A percentile compares a stretch with the other conserved stretches of the same genome.
Conservation (phyloP, 2,329 filamentous ascomycete genomes). For the Fusarium dimerum region DNA sequence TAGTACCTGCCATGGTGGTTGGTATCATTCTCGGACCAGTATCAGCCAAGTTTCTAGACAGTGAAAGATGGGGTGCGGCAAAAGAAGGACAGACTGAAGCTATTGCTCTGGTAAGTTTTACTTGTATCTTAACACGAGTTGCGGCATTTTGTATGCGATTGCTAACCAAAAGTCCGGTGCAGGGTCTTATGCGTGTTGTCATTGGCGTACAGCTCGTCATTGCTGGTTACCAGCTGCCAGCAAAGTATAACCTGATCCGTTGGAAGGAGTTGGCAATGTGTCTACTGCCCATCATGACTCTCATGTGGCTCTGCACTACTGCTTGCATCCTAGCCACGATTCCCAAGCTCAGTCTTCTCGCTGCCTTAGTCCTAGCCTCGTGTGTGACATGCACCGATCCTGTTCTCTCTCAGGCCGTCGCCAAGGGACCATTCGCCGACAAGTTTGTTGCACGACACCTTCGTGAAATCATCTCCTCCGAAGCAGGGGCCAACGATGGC, state of each 20-base stretch:
- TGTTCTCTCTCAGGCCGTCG: constrained; percentile 62
- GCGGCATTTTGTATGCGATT: background rate
- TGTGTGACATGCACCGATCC: constrained; percentile 65
- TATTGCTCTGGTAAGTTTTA: constrained; percentile 41
- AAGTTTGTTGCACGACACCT: constrained; percentile 59
- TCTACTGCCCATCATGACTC: constrained; percentile 60
- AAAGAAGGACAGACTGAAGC: constrained; percentile 33
- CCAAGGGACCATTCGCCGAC: constrained; percentile 62
- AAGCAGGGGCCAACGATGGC: constrained; percentile 63
- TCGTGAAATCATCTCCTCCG: constrained; percentile 62
- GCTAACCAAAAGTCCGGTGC: constrained; percentile 1
- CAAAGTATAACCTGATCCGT: constrained; percentile 51
- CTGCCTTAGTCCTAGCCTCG: constrained; percentile 58
- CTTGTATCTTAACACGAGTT: background rate
- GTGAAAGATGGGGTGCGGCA: constrained; percentile 29
- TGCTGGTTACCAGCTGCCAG: constrained; percentile 62
- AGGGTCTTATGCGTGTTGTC: constrained; percentile 57
- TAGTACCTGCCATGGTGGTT: constrained; percentile 56
- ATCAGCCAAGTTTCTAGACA: constrained; percentile 53
- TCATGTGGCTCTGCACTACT: constrained; percentile 62
- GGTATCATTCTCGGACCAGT: constrained; percentile 58
- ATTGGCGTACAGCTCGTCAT: constrained; percentile 66
- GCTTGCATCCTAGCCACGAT: constrained; percentile 56
- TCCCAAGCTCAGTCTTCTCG: constrained; percentile 54
- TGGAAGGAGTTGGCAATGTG: constrained; percentile 57